Percentiles rank a stretch among this genome's conserved stretches.
These are phyloP conservation scores for Silene coronaria DNA, from an alignment of 179 eudicot genomes.

Conservation along the genomic window DNA sequence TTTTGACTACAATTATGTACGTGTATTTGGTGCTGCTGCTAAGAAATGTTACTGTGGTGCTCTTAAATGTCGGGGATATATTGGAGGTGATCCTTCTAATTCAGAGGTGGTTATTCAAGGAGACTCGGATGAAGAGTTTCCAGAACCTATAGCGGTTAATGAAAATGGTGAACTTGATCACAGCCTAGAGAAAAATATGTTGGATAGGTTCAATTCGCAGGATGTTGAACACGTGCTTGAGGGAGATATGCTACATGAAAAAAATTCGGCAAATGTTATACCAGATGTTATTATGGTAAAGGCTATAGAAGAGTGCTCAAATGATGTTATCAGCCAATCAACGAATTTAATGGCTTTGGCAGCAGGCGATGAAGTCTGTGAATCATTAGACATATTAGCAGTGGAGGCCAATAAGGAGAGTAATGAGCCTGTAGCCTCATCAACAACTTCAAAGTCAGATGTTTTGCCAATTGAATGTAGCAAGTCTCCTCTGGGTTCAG, in stretches of 20 bases:
- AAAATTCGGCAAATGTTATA: constrained; percentile 20
- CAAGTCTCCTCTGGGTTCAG: constrained; percentile 29
- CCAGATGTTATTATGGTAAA: constrained; percentile 16
- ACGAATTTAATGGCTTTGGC: constrained; percentile 19
- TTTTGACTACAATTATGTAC: constrained; percentile 93
- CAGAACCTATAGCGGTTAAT: constrained; percentile 63
- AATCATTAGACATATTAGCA: constrained; percentile 18
- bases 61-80: constrained; percentile 76
- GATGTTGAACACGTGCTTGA: constrained; percentile 23
- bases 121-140: constrained; percentile 90
- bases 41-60: constrained; percentile 96
- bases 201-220: constrained; percentile 30
- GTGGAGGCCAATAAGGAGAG: constrained; percentile 23
- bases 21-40: constrained; percentile 98
- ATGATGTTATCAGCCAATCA: constrained; percentile 20
- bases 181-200: constrained; percentile 27
- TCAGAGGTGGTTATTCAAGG: constrained; percentile 68
- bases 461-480: constrained; percentile 17
- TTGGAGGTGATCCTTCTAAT: constrained; percentile 78
- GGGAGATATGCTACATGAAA: constrained; percentile 22
- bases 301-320: constrained; percentile 19
- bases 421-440: constrained; percentile 20
- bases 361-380: constrained; percentile 15
- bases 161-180: constrained; percentile 49
- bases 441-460: constrained; percentile 29